Base-by-base conservation (phyloP, 345 rosid species). In the Acer saccharum region DNA sequence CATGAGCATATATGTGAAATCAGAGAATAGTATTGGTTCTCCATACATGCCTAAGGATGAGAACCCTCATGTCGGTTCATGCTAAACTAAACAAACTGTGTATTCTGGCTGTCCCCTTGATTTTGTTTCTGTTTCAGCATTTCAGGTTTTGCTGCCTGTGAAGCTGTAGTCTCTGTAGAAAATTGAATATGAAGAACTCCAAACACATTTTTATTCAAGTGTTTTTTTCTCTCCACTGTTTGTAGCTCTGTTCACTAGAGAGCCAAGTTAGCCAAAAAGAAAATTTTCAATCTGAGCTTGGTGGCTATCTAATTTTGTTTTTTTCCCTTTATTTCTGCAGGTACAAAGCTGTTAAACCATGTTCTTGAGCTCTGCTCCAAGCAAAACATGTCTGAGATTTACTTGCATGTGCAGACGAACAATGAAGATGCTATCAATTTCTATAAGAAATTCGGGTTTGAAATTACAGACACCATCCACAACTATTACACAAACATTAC, bases 361-460 rank as follows among this genome's bases (percentile, higher is more conserved):
- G 98, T 89, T 79, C 89, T 94, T 54, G 97, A 94, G 48, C 92
- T 91, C 81, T 84, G 91, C 82, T 77, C 80, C 66, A 91, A 89
- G 90, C 93, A 89, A 83, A 88, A 85, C 82, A 87, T 90, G 61
- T 84, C 86, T 13, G 98, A 93, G 86, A 83, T 94, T 82, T 96
- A 94, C 89, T 90, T 96, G 89, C 98, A 94, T 39, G 99, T 96
- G 79, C 99, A 94, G 88, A 94, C 97, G 48, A 92, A 94, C 88
- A 94, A 96, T 69, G 95, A 94, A 68, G 98, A 96, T 27, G 98
- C 98, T n/a, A 91, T 94, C 87, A 89, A 88, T 80, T 94, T 96
- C 81, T 96, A 94, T 81, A 92, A 90, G 90, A 96, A 94, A 86
- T 96, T 94, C 63, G 97, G 92, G 60, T 96, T 94, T 80, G 91